Evolutionary conservation across 2,329 filamentous ascomycete genomes (phyloP).

Genomic region (Bipolaris gigantea): DNA sequence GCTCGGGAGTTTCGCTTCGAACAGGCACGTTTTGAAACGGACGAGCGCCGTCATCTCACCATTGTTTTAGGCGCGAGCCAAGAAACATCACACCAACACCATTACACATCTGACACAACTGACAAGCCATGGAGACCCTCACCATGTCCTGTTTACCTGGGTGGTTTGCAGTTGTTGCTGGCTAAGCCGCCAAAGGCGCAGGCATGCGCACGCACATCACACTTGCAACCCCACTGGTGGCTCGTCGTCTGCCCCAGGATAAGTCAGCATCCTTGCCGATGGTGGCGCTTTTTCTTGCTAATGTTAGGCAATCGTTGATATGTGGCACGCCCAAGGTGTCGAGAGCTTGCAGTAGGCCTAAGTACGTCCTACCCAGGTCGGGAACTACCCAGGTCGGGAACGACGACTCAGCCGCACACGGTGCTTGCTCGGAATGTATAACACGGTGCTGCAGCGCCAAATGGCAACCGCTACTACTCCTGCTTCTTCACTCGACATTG

Average conservation of each 20-base stretch:
- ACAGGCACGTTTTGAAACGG: constrained; percentile 11
- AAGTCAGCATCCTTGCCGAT: constrained; percentile 6
- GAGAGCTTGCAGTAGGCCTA: constrained; percentile 14
- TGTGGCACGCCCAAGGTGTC: constrained; percentile 11
- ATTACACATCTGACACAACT: neutral
- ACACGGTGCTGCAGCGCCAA: neutral
- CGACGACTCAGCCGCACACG: constrained; percentile 12
- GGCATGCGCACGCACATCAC: neutral
- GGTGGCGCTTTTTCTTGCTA: constrained; percentile 13
- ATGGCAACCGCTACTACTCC: neutral
- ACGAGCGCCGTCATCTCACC: constrained; percentile 6
- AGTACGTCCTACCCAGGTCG: constrained; percentile 13
- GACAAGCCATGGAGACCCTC: constrained; percentile 4
- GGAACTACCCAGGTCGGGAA: constrained; percentile 18
- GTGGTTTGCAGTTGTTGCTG: neutral
- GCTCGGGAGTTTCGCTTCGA: constrained; percentile 2
- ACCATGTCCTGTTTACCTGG: neutral
- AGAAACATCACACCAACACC: neutral
- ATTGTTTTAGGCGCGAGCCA: constrained; percentile 6
- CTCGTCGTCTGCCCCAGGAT: neutral
- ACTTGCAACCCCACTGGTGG: neutral
- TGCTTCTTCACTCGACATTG: neutral
- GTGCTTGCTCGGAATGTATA: constrained; percentile 6
- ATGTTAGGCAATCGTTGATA: constrained; percentile 4
- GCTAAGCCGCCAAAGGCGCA: neutral